Evolutionary conservation across 164 flowering plant species (phyloP), one percentile per base, ranked within the genome.

Genomic region (Magnolia kwangsiensis): DNA sequence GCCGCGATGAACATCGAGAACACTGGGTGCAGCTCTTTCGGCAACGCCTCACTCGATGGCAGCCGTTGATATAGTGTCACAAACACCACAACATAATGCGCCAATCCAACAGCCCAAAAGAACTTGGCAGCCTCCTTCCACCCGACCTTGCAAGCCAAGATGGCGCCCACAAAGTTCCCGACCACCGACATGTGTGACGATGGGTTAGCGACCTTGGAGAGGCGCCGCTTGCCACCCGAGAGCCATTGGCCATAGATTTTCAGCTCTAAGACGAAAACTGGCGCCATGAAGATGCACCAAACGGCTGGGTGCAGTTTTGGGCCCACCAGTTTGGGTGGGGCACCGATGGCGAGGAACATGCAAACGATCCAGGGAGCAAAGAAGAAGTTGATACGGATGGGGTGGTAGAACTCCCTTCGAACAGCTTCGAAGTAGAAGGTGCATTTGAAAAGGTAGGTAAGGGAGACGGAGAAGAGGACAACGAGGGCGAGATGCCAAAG

Each of bases 201-300:
- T 0, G 98, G 99, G 76, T 96, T 96, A 0, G 91, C 98, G 2
- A 96, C 99, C 80, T 89, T 89, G 67, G 91, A 87, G 10, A 96
- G 89, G 4, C 99, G 86, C 63, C 97, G 78, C 80, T 89, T 92
- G 14, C 99, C 99, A 1, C 97, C 98, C 0, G 98, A 92, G 20
- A 94, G 89, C 99, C 99, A 96, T 70, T 96, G 98, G 2, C 98
- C 99, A 73, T 96, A 94, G 69, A 96, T 90, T 81, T 94, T 96
- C 64, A 96, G 90, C 80, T 96, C 97, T 1, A 96, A 97, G 16
- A 86, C 29, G 78, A 94, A 86, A 16, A 85, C 75, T 0, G 99
- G 98, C 8, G 76, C 84, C 93, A 93, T 92, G 89, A 96, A 89
- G 67, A 63, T 75, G 74, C 91, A 91, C 95, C 96, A 96, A 9